A percentile compares a stretch with the other conserved stretches of the same genome.
Evolutionary conservation across 345 rosid genomes (phyloP).

Genomic region (Noccaea bulbosa): DNA sequence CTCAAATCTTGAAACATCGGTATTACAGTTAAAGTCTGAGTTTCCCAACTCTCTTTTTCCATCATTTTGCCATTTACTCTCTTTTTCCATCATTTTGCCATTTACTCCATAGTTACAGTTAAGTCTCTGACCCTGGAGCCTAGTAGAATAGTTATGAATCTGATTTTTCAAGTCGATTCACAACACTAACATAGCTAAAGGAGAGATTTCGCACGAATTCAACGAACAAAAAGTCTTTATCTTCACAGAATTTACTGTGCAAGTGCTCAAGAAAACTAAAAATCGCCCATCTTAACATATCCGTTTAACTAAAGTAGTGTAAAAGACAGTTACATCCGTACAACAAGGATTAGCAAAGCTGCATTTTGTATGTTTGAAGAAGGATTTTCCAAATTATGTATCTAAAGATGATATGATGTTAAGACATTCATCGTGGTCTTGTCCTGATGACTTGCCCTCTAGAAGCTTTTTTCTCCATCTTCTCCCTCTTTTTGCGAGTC

Average conservation of each 20-base stretch:
- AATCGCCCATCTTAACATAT: constrained; percentile 24
- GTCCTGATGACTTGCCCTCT: constrained; percentile 67
- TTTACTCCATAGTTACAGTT: not conserved
- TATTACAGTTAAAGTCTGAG: too few species aligned
- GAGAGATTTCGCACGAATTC: not conserved
- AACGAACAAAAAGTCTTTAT: not conserved
- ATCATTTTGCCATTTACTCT: not conserved
- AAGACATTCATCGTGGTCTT: constrained; percentile 53
- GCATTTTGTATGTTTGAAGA: constrained; percentile 21
- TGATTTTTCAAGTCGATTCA: not conserved
- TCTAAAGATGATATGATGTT: constrained; percentile 6
- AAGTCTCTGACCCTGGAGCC: not conserved
- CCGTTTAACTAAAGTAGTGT: constrained; percentile 14
- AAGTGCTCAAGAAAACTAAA: constrained; percentile 1
- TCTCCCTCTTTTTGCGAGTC: constrained; percentile 84
- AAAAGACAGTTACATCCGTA: constrained; percentile 27
- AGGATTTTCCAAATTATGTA: constrained; percentile 5
- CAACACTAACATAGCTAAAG: not conserved
- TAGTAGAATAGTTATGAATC: not conserved
- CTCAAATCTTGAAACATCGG: too few species aligned
- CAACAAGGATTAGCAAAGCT: constrained; percentile 21
- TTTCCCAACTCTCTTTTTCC: not conserved
- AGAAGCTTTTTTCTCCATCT: constrained; percentile 87
- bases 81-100: too few species aligned
- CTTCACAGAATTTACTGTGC: not conserved